Conservation (phyloP, 495 filamentous ascomycete genomes). For the Pyrenula massariospora region DNA sequence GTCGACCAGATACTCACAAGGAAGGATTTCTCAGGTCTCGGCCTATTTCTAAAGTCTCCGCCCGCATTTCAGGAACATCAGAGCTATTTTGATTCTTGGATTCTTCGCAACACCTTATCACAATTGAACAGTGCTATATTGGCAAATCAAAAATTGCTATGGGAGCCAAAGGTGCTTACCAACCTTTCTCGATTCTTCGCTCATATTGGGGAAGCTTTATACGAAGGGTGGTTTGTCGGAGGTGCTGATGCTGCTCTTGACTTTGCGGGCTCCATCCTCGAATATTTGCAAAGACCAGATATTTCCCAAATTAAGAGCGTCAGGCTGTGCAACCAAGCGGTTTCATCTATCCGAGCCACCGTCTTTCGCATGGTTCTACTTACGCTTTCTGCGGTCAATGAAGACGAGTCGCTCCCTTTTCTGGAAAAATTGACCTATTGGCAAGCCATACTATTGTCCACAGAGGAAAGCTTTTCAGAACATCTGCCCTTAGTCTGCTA, state of each 20-base stretch:
- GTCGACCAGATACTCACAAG: conserved; percentile 68
- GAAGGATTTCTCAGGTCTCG: conserved; percentile 86
- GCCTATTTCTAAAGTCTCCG: conserved; percentile 78
- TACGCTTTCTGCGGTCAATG: conserved; percentile 71
- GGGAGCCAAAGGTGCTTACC: conserved; percentile 70
- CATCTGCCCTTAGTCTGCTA: conserved; percentile 80
- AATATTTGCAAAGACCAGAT: conserved; percentile 81
- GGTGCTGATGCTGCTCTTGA: conserved; percentile 75
- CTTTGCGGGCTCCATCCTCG: conserved; percentile 71
- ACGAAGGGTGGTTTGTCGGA: conserved; percentile 90
- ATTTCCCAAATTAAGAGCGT: conserved; percentile 71
- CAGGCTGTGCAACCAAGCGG: conserved; percentile 71
- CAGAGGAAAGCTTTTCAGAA: conserved; percentile 60
- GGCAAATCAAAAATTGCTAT: conserved; percentile 57
- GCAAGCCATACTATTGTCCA: conserved; percentile 80
- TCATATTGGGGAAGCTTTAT: conserved; percentile 79
- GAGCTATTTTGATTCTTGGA: conserved; percentile 85
- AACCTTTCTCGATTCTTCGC: conserved; percentile 71
- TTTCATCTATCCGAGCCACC: conserved; percentile 58
- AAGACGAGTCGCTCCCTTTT: conserved; percentile 50
- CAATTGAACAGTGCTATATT: conserved; percentile 58
- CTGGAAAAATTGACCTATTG: conserved; percentile 84
- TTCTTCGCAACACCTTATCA: conserved; percentile 63
- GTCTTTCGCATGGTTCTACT: conserved; percentile 70
- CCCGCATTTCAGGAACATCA: conserved; percentile 89